These are phyloP conservation scores for Stropharia rugosoannulata DNA, from an alignment of 768 basidiomycete species.

Conservation along the genomic window DNA sequence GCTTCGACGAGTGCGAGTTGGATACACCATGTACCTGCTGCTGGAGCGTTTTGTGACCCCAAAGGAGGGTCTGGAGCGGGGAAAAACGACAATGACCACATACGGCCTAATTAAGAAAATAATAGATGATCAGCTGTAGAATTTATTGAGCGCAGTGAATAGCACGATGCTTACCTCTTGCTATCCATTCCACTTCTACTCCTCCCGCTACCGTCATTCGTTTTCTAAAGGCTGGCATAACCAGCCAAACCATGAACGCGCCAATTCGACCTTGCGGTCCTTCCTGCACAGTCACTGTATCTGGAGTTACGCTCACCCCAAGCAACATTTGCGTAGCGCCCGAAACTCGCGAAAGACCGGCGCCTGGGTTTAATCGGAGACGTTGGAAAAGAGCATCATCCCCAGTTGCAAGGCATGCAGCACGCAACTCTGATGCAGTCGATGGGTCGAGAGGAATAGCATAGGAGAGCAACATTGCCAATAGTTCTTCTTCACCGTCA, in stretches of 20 bases:
- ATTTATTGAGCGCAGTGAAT: background rate
- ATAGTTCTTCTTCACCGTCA: slow-evolving; percentile 34
- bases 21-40: slow-evolving; percentile 46
- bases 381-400: slow-evolving; percentile 64
- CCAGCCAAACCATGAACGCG: slow-evolving; percentile 52
- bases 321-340: slow-evolving; percentile 54
- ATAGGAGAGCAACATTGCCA: slow-evolving; percentile 49
- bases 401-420: slow-evolving; percentile 63
- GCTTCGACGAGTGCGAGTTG: slow-evolving; percentile 50
- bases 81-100: slow-evolving; percentile 54
- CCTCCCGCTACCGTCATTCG: slow-evolving; percentile 64
- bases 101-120: slow-evolving; percentile 37
- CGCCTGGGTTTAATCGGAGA: slow-evolving; percentile 50
- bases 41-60: slow-evolving; percentile 8
- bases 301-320: slow-evolving; percentile 42
- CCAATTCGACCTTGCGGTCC: slow-evolving; percentile 50
- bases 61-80: slow-evolving; percentile 21
- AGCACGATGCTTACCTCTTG: slow-evolving; percentile 34
- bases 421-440: slow-evolving; percentile 59
- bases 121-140: background rate
- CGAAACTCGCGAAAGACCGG: slow-evolving; percentile 40
- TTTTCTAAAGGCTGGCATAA: slow-evolving; percentile 61
- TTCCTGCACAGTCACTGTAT: slow-evolving; percentile 49
- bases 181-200: slow-evolving; percentile 65
- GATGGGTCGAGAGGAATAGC: slow-evolving; percentile 41